Percentiles rank a stretch among this genome's conserved stretches.
Conservation (phyloP, 371 early-diverging fungal species). For the Mortierella sp. region DNA sequence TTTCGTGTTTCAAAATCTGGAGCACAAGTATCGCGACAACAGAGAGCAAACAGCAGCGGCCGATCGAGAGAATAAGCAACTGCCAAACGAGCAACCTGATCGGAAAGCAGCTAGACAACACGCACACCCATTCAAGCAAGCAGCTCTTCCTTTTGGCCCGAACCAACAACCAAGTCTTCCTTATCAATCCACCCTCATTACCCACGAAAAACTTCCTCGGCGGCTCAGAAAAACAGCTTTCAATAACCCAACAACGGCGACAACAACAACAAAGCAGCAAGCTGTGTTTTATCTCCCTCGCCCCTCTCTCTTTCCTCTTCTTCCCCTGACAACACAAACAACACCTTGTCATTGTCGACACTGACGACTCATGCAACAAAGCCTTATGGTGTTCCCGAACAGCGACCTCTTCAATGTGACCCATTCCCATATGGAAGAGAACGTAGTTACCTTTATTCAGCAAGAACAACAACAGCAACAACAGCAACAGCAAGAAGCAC, state of each 20-base stretch:
- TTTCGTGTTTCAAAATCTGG: slow-evolving; percentile 34
- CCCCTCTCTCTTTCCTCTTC: neutral
- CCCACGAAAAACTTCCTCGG: neutral
- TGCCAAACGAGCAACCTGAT: neutral
- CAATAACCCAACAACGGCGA: no score
- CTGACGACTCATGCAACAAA: slow-evolving; percentile 32
- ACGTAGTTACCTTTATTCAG: slow-evolving; percentile 31
- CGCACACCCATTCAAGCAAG: neutral
- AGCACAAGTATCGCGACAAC: slow-evolving; percentile 2
- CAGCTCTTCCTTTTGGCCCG: neutral
- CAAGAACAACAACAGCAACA: slow-evolving; percentile 21
- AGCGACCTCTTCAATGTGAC: slow-evolving; percentile 38
- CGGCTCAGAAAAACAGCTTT: neutral
- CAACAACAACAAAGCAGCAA: neutral
- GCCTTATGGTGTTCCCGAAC: slow-evolving; percentile 47
- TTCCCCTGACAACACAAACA: slow-evolving; percentile 4
- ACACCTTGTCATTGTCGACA: neutral
- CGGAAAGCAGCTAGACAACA: neutral
- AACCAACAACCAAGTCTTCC: neutral
- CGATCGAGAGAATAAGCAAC: slow-evolving; percentile 10
- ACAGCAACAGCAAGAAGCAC: neutral
- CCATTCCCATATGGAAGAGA: slow-evolving; percentile 30
- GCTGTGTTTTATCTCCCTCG: neutral
- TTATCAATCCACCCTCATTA: neutral
- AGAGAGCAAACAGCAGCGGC: neutral